phyloP scores from a whole-genome alignment of 2,329 filamentous ascomycete species.

The Mycosphaerella arachidis region DNA sequence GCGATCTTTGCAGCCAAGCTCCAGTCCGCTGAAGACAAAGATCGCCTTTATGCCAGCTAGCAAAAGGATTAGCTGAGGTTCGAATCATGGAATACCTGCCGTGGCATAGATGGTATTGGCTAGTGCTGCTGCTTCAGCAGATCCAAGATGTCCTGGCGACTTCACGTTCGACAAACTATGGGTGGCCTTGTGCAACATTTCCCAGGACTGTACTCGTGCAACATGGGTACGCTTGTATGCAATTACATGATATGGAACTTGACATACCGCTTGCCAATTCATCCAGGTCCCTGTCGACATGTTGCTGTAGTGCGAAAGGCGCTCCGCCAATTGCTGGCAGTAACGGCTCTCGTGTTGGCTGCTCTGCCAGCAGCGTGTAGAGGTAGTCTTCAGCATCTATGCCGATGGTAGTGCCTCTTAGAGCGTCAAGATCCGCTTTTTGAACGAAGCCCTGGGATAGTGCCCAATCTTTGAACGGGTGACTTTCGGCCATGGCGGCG shows the following conservation, averaged over 20 bases:
- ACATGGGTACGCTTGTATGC: background rate
- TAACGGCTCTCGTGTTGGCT: conserved; percentile 75
- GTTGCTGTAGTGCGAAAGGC: conserved; percentile 67
- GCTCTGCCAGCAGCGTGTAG: conserved; percentile 66
- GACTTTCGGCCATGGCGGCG: conserved; percentile 8
- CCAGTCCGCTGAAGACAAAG: conserved; percentile 89
- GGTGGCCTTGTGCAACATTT: background rate
- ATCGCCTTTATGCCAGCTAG: conserved; percentile 63
- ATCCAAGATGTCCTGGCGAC: background rate
- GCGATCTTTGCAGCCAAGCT: conserved; percentile 36
- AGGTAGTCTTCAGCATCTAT: conserved; percentile 74
- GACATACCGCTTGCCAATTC: conserved; percentile 54
- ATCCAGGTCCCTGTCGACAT: conserved; percentile 72
- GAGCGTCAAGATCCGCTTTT: conserved; percentile 11
- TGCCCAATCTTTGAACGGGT: conserved; percentile 21
- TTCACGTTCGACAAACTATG: background rate
- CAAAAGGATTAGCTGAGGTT: conserved; percentile 30
- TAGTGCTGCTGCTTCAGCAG: background rate
- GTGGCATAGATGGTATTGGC: background rate
- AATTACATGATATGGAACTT: background rate
- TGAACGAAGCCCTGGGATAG: conserved; percentile 10
- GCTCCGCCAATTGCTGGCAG: conserved; percentile 84
- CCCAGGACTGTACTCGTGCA: background rate
- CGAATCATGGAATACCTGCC: background rate
- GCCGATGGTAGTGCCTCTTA: conserved; percentile 34